Conservation (phyloP, 2,329 filamentous ascomycete species). For the Penicillium aurantiogriseum region DNA sequence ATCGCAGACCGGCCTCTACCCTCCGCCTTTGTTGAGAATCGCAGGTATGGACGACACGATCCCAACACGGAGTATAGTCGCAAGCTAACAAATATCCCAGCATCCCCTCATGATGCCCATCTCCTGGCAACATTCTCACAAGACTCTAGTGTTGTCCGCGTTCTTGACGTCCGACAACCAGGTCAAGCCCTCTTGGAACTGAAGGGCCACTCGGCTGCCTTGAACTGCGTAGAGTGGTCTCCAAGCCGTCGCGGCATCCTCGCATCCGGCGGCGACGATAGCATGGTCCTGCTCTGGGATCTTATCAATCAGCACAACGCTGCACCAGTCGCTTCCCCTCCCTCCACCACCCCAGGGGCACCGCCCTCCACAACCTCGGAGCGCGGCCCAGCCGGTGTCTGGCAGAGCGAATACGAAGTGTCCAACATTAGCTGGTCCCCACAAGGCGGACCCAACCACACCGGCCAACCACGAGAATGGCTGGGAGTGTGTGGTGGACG, state of each 20-base stretch:
- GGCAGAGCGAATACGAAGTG: slow-evolving; percentile 49
- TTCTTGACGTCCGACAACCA: slow-evolving; percentile 92
- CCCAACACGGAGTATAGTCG: not conserved
- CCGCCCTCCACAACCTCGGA: slow-evolving; percentile 37
- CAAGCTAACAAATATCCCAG: slow-evolving; percentile 40
- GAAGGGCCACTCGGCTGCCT: slow-evolving; percentile 76
- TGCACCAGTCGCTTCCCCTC: slow-evolving; percentile 46
- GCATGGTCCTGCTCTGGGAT: slow-evolving; percentile 90
- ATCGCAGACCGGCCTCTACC: slow-evolving; percentile 55
- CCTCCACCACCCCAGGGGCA: slow-evolving; percentile 22
- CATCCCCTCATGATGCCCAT: slow-evolving; percentile 92
- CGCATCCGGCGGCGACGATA: slow-evolving; percentile 89
- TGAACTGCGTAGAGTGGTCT: slow-evolving; percentile 97
- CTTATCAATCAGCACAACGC: slow-evolving; percentile 67
- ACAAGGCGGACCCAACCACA: slow-evolving; percentile 36
- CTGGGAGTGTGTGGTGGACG: slow-evolving; percentile 48
- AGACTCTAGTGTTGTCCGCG: slow-evolving; percentile 87
- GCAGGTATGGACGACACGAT: slow-evolving; percentile 36
- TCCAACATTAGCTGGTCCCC: slow-evolving; percentile 51
- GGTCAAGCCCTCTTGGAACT: slow-evolving; percentile 93
- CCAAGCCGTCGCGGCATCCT: slow-evolving; percentile 81
- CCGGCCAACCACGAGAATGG: slow-evolving; percentile 40
- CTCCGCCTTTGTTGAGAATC: slow-evolving; percentile 54
- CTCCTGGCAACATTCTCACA: slow-evolving; percentile 95
- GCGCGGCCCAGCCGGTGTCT: slow-evolving; percentile 46